Base-by-base conservation (phyloP, 2,329 filamentous ascomycete species). In the Aschersonia sp. region DNA sequence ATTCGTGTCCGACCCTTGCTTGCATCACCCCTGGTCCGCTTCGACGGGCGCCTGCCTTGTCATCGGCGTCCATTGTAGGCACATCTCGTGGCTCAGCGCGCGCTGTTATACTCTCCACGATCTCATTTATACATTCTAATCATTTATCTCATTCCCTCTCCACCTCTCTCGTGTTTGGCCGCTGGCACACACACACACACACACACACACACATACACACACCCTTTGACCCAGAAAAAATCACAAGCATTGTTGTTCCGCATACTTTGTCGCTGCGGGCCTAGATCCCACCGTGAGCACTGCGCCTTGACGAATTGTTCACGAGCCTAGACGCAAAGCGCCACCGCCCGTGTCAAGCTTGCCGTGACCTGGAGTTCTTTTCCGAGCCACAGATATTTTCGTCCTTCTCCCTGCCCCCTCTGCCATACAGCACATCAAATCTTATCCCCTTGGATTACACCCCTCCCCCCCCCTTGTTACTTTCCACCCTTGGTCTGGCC, bases 1-100 rank as follows among this genome's bases (percentile, higher is more conserved):
- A 56, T 56, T 63, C 61, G 61, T 63, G 61, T 41, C 41, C 46
- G 42, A 32, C 47, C 45, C 45, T 45, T 50, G 47, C 50, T 49
- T 49, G 51, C 51, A 50, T 48, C 48, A 50, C 48, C 50, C 49
- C 50, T 46, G 47, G 49, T 37, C 8, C 32, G 32, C 8, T 12
- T 37, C 32, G 2, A 42, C 40, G 40, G 9, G 14, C 37, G n/a
- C 8, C 42, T 31, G 46, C 39, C 32, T 48, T 43, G 42, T 47
- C 41, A 32, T 37, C 46, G 37, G 5, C 31, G 4, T n/a, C n/a
- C 12, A 37, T n/a, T 32, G 6, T 14, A 45, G 43, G 43, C 43
- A 45, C 43, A 42, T 42, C 7, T 10, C n/a, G 40, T 31, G 32
- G 43, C 30, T n/a, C 45, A 32, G 31, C 43, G 6, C 40, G 9